Conservation (phyloP, 495 filamentous ascomycete species). For the Podospora didyma region DNA sequence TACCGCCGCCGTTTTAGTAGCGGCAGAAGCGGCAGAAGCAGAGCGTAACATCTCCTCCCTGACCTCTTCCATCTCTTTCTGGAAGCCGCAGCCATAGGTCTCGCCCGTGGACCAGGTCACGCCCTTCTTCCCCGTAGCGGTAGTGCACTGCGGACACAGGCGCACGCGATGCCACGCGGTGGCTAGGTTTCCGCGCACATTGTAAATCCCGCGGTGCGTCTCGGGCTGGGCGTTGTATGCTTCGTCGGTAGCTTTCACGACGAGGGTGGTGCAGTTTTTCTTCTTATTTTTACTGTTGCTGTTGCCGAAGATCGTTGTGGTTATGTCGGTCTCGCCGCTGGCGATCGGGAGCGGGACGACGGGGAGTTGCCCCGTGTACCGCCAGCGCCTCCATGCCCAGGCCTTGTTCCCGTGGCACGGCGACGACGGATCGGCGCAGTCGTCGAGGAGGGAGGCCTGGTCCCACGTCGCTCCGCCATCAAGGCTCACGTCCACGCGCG, state of each 20-base stretch:
- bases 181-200: constrained; percentile 52
- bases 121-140: neutral
- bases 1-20: too few relatives aligned
- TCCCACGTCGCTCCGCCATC: constrained; percentile 54
- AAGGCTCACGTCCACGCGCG: constrained; percentile 53
- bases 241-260: constrained; percentile 57
- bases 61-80: constrained; percentile 20
- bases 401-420: constrained; percentile 33
- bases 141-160: constrained; percentile 26
- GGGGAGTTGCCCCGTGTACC: constrained; percentile 28
- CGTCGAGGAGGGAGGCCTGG: constrained; percentile 45
- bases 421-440: constrained; percentile 22
- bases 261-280: constrained; percentile 34
- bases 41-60: constrained; percentile 6
- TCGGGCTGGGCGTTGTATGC: constrained; percentile 56
- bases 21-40: too few relatives aligned
- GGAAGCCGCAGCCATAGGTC: constrained; percentile 28
- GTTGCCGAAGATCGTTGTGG: too few relatives aligned
- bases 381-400: constrained; percentile 57
- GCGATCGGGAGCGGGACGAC: neutral
- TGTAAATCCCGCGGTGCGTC: constrained; percentile 47
- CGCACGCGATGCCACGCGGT: constrained; percentile 52
- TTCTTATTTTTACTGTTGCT: constrained; percentile 2
- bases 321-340: neutral
- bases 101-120: constrained; percentile 23